A percentile compares a stretch with the other conserved stretches of the same genome.
Conservation (phyloP, 1,284 basidiomycete genomes). For the Ustilago crameri region DNA sequence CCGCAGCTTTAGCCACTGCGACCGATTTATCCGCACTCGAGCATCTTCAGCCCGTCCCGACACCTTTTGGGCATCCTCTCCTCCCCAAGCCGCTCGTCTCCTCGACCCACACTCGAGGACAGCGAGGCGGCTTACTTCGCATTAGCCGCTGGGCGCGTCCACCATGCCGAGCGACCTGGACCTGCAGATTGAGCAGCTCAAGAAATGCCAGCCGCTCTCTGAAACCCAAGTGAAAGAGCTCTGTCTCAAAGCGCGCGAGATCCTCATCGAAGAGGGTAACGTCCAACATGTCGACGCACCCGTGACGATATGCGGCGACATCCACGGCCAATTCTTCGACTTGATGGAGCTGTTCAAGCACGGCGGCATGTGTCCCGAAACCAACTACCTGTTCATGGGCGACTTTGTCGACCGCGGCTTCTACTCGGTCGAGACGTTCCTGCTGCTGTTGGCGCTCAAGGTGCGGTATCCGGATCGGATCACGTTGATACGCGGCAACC, state of each 20-base stretch:
- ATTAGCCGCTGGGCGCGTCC: neutral
- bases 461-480: constrained; percentile 97
- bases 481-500: constrained; percentile 96
- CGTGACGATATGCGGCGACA: constrained; percentile 98
- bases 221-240: constrained; percentile 70
- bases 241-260: constrained; percentile 94
- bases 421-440: constrained; percentile 96
- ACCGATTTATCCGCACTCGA: too few relatives aligned
- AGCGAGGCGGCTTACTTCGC: constrained; percentile 11
- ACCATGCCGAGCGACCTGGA: constrained; percentile 57
- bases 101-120: constrained; percentile 6
- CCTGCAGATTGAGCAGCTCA: constrained; percentile 63
- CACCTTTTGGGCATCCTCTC: neutral
- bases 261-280: constrained; percentile 92
- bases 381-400: constrained; percentile 97
- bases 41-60: neutral
- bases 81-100: neutral
- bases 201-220: constrained; percentile 59
- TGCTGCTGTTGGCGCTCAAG: constrained; percentile 92
- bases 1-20: neutral
- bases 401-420: constrained; percentile 78
- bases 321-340: constrained; percentile 98
- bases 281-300: constrained; percentile 96
- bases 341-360: constrained; percentile 96
- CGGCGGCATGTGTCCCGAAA: constrained; percentile 92